Evolutionary conservation across 2,329 filamentous ascomycete genomes (phyloP), one percentile per base, ranked within the genome.

Genomic region (Parastagonospora nodorum): DNA sequence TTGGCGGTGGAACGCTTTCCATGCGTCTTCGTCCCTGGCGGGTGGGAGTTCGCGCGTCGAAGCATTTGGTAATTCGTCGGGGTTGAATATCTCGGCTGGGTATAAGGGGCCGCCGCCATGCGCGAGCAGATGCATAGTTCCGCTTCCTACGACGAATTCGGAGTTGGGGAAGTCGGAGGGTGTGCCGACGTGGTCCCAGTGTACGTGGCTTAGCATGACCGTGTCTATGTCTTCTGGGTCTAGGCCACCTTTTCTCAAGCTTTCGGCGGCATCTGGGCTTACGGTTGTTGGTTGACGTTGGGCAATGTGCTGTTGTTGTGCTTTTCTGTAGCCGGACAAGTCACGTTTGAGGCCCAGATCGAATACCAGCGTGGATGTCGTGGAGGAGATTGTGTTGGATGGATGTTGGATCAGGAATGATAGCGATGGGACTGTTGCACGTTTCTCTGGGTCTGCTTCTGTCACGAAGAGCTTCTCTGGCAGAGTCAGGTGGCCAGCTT

Each of bases 141-240:
- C 68, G 33, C 61, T 64, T 28, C 83, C 83, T 8, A 84, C 78
- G 3, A 81, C 57, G 55, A 85, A 83, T 2, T 72, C 71, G 0
- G 80, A 74, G 10, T 71, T 65, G 0, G 73, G 52, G 55, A 83
- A 85, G 57, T 84, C 80, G 1, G 72, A 67, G 0, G 82, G 80
- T 4, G 80, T 82, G n/a, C 82, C 83, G 32, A 80, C 74, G 53
- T 85, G 83, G 57, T 85, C 82, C 75, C 80, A 84, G 58, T 85
- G 82, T 0, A 82, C 74, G 51, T 85, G 83, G 56, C 77, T 80
- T 1, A 83, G 64, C 7, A 84, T 69, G 4, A 81, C 71, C 5
- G 68, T 64, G 46, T 78, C 63, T 11, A 79, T 66, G 7, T 73
- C 68, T 8, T 51, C 50, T 1, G 75, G 69, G 4, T 65, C 51